These are phyloP conservation scores for Mikania micrantha DNA, from an alignment of 129 eudicot species.

Conservation along the genomic window DNA sequence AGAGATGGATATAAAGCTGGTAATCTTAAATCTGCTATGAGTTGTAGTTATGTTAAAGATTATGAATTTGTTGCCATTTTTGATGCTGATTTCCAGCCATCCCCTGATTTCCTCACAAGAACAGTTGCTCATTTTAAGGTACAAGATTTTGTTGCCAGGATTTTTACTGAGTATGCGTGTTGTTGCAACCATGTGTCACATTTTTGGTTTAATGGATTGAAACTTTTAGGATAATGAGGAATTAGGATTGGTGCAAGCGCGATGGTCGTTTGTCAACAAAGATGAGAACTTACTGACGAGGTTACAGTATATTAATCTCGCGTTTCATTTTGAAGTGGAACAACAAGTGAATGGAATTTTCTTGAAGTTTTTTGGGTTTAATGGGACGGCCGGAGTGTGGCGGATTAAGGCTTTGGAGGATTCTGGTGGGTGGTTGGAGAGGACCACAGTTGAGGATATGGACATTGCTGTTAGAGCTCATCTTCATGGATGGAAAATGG, in stretches of 20 bases:
- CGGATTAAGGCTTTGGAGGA: constrained; percentile 55
- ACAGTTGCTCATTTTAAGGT: constrained; percentile 56
- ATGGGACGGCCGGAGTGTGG: constrained; percentile 69
- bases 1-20: constrained; percentile 69
- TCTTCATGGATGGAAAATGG: constrained; percentile 56
- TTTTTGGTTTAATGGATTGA: no score
- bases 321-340: constrained; percentile 61
- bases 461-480: constrained; percentile 55
- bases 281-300: constrained; percentile 55
- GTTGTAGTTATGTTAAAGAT: constrained; percentile 43
- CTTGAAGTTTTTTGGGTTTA: constrained; percentile 55
- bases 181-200: background rate
- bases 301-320: constrained; percentile 45
- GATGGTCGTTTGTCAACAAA: constrained; percentile 55
- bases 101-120: constrained; percentile 39
- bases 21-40: constrained; percentile 59
- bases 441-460: constrained; percentile 54
- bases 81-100: constrained; percentile 62
- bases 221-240: constrained; percentile 47
- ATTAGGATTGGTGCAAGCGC: constrained; percentile 50
- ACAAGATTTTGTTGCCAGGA: constrained; percentile 1
- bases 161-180: no score
- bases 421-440: constrained; percentile 59
- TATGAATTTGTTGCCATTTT: constrained; percentile 60
- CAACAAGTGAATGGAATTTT: constrained; percentile 60